Percentiles rank a stretch among this genome's conserved stretches.
phyloP scores from a whole-genome alignment of 768 basidiomycete species.

The Amanita rubescens region DNA sequence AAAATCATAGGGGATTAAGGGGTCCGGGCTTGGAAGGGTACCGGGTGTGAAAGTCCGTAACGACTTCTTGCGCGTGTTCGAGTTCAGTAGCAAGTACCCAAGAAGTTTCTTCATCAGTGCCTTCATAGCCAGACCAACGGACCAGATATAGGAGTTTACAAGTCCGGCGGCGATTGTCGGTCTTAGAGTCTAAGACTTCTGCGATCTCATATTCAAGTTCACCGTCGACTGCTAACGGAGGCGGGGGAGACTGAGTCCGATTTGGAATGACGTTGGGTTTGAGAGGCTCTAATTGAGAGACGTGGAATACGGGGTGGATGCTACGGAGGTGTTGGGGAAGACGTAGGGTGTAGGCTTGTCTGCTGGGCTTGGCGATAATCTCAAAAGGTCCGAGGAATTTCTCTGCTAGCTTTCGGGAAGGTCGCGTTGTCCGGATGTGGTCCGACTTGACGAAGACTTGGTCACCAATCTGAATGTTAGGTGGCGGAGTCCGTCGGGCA shows the following conservation, averaged over 20 bases:
- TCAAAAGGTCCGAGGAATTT: conserved; percentile 20
- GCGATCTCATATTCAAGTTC: conserved; percentile 9
- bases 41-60: neutral
- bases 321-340: neutral
- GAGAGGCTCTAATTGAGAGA: conserved; percentile 13
- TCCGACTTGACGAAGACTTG: conserved; percentile 16
- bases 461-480: conserved; percentile 11
- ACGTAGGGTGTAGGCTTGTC: conserved; percentile 7
- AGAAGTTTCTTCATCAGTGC: neutral
- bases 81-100: neutral
- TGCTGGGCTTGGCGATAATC: conserved; percentile 13
- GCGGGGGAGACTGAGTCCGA: conserved; percentile 1
- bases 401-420: conserved; percentile 16
- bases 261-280: conserved; percentile 1
- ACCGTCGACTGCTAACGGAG: conserved; percentile 7
- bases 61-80: neutral
- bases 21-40: neutral
- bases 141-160: conserved; percentile 8
- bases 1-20: neutral
- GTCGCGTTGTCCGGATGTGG: conserved; percentile 11
- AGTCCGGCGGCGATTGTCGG: neutral
- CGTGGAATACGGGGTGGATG: conserved; percentile 24
- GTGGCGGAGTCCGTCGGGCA: neutral
- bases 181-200: conserved; percentile 10
- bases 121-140: neutral